Base-by-base conservation (phyloP, 192 early-diverging fungal genomes). In the Coemansia sp. region DNA sequence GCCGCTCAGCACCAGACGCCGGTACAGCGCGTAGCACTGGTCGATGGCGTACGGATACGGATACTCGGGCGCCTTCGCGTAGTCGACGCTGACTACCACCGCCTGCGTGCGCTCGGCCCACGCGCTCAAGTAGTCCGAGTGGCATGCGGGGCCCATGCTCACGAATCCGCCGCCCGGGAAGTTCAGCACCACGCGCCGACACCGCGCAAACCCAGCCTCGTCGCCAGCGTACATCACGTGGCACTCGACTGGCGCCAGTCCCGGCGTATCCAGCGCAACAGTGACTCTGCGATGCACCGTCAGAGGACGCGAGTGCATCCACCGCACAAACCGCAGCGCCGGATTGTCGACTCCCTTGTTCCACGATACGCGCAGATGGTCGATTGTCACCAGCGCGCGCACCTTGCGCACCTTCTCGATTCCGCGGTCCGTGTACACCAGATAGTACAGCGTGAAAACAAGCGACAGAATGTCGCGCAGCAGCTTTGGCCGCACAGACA, bases 21-120 rank as follows among this genome's bases (percentile, higher is more conserved):
- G 71, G 80, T 97, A 98, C 15, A 92, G 86, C 66, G 94, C 95
- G 78, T 93, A 96, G 71, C 93, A 95, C 70, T 98, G 93, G 61
- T 96, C 89, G 21, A 96, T 72, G 0, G 90, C 93, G 56, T 87
- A 92, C 1, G 97, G 97, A 68, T 93, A 99, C n/a, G 97, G 97
- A 58, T 87, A 88, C 76, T 97, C 97, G 41, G 95, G 97, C 8
- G 94, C 93, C 76, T 98, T 98, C 58, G 91, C 93, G 62, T 98
- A 98, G 67, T 98, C 88, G 49, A 98, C 83, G 61, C 88, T 88
- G 37, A 95, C 70, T 11, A 98, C 87, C 3, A 93, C 90, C 0
- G 92, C 69, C 10, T 83, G 78, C 2, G 90, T 91, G 41, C 82
- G 78, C 21, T 84, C 80, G n/a, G 95, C 93, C 92, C 92, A 96